Base-by-base conservation (phyloP, 768 basidiomycete species). In the Megacollybia marginata region DNA sequence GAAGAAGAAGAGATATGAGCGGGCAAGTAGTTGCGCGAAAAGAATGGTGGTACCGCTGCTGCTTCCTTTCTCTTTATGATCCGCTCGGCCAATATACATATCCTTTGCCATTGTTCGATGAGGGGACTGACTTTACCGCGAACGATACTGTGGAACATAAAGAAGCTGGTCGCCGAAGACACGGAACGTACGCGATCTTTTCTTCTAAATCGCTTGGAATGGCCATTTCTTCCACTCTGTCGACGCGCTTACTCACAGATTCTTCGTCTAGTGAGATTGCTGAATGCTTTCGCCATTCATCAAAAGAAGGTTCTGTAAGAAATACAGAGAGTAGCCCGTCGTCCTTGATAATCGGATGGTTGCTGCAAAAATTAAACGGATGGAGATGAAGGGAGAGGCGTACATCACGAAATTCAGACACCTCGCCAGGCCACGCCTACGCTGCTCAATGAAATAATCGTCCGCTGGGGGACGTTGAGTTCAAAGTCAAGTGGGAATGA, bases 121-220 rank as follows among this genome's bases (percentile, higher is more conserved):
- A 95, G 70, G 2, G 80, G 72, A 42, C 69, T 75, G n/a, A 95
- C 68, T 64, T 82, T 88, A 43, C 77, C 74, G 46, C 90, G 83
- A n/a, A 93, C 78, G 38, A 79, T 69, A 33, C 91, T 93, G 61
- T 32, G 33, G 44, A 54, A 35, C 52, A 54, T 49, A 23, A 31
- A 42, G 31, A 49, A 32, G 43, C 48, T 43, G 10, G 33, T 53
- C 50, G 23, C 28, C 33, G 32, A 42, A 43, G 20, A 19, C 44
- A 46, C 7, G 43, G 13, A 44, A 56, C 78, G 51, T 69, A 88
- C 86, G 76, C 73, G 49, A 97, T 79, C 62, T 94, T 95, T 45
- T 93, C 88, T 53, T 93, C 91, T 8, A 97, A 72, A 65, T 97
- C 92, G 52, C 87, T 83, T 3, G 95, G 95, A 48, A 97, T 92